Percentiles rank a stretch among this genome's conserved stretches.
phyloP scores from a whole-genome alignment of 306 rosid species.

The Herpetospermum pedunculosum region DNA sequence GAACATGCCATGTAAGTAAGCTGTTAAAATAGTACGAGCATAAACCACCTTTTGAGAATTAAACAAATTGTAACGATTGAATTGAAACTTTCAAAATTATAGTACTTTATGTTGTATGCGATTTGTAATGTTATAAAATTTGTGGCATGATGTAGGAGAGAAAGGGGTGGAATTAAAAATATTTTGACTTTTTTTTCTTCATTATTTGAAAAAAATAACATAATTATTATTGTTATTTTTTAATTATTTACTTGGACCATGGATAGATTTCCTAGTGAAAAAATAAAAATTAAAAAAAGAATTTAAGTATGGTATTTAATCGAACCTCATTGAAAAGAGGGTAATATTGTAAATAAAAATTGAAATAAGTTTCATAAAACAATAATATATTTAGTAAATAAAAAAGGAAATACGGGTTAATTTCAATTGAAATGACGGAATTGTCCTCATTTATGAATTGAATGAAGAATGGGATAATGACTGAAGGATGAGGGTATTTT shows the following conservation, averaged over 20 bases:
- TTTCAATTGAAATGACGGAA: neutral
- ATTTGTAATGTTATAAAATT: neutral
- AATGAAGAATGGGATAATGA: slow-evolving; percentile 16
- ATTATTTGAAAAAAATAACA: neutral
- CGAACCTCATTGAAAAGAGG: neutral
- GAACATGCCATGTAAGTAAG: no score
- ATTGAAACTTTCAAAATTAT: no score
- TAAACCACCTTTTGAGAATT: no score
- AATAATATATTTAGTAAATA: no score
- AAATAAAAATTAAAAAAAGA: neutral
- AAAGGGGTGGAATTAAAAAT: neutral
- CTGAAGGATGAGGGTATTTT: neutral
- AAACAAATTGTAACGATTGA: no score
- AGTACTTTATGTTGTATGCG: no score
- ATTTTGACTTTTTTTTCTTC: neutral
- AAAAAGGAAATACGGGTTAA: no score
- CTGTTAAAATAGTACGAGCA: no score
- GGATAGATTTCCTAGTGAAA: neutral
- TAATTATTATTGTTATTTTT: neutral
- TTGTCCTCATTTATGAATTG: neutral
- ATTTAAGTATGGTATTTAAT: neutral
- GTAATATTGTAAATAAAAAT: neutral
- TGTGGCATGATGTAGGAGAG: neutral
- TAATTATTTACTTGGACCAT: neutral
- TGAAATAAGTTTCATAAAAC: no score